Conservation (phyloP, 208 protist species). For the Crithidia bombi region DNA sequence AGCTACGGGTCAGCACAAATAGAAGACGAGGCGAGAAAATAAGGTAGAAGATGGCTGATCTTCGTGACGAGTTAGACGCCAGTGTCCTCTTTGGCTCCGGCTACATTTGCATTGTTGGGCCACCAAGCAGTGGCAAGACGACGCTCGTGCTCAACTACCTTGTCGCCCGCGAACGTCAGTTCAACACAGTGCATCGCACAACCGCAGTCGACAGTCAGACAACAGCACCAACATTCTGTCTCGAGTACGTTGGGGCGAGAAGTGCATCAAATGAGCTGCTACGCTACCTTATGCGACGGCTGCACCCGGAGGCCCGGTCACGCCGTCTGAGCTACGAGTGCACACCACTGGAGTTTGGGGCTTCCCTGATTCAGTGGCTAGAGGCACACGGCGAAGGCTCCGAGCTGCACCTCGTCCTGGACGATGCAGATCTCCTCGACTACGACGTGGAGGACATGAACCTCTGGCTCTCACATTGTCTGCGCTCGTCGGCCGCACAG, state of each 20-base stretch:
- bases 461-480: slow-evolving; percentile 61
- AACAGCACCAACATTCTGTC: slow-evolving; percentile 29
- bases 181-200: slow-evolving; percentile 13
- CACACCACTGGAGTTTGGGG: slow-evolving; percentile 59
- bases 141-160: slow-evolving; percentile 62
- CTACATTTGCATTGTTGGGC: slow-evolving; percentile 74
- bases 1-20: too few relatives aligned
- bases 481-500: slow-evolving; percentile 19
- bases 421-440: slow-evolving; percentile 77
- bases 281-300: slow-evolving; percentile 20
- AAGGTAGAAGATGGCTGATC: slow-evolving; percentile 17
- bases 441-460: slow-evolving; percentile 47
- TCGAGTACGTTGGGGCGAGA: slow-evolving; percentile 58
- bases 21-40: too few relatives aligned
- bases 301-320: slow-evolving; percentile 27
- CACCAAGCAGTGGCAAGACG: slow-evolving; percentile 83
- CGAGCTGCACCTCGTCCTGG: slow-evolving; percentile 84
- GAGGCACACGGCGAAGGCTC: slow-evolving; percentile 45
- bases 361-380: slow-evolving; percentile 56
- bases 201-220: slow-evolving; percentile 4
- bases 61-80: slow-evolving; percentile 75
- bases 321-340: slow-evolving; percentile 48
- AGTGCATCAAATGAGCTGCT: slow-evolving; percentile 41
- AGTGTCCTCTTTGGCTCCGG: slow-evolving; percentile 79
- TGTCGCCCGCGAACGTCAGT: slow-evolving; percentile 51